Evolutionary conservation across 2,329 filamentous ascomycete species (phyloP).

Genomic region (Lasiodiplodia gonubiensis): DNA sequence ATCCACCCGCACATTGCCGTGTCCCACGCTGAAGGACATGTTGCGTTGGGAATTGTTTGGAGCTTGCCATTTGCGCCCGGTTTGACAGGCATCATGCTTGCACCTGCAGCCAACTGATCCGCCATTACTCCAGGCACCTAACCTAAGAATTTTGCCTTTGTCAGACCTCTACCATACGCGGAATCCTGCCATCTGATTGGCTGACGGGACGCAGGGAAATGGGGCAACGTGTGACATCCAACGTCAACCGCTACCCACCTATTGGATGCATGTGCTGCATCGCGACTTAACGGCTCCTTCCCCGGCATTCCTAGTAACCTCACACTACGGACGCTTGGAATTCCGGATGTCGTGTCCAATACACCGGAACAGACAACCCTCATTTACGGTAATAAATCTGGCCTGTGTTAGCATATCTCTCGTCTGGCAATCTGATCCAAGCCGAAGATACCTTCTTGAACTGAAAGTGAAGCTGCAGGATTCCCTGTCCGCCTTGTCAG

Average conservation of each 20-base stretch:
- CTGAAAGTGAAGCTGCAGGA: conserved; percentile 95
- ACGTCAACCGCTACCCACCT: conserved; percentile 7
- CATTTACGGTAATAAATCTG: conserved; percentile 58
- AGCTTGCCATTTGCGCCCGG: neutral
- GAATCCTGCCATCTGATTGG: neutral
- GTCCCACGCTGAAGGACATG: neutral
- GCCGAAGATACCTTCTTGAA: conserved; percentile 83
- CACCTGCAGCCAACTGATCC: neutral
- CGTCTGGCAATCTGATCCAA: neutral
- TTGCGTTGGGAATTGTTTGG: neutral
- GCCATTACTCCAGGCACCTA: neutral
- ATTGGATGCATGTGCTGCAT: neutral
- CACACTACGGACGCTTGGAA: too few species aligned
- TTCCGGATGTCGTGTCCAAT: neutral
- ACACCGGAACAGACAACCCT: neutral
- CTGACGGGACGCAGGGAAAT: neutral
- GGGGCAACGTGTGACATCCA: neutral
- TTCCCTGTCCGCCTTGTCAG: conserved; percentile 67
- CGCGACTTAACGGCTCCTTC: too few species aligned
- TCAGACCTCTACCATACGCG: neutral
- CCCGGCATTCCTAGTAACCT: too few species aligned
- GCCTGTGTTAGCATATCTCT: conserved; percentile 34
- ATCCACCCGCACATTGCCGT: neutral
- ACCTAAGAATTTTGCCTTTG: neutral
- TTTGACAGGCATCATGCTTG: neutral